Evolutionary conservation across 768 basidiomycete species (phyloP).

Genomic region (Tubosaeta sp.): DNA sequence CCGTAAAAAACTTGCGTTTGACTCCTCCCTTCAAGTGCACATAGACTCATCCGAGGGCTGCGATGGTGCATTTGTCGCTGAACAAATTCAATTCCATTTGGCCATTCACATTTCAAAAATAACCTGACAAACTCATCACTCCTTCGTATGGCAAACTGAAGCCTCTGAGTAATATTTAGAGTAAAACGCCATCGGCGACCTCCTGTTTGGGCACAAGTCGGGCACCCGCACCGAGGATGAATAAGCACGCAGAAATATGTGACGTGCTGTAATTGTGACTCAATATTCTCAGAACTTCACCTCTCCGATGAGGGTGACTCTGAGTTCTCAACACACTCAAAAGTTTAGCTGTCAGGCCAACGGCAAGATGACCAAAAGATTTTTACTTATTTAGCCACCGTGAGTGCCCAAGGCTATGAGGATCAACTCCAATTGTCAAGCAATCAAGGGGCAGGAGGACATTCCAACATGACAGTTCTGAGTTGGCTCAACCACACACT

Average conservation of each 20-base stretch:
- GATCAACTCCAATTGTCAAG: no score
- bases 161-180: slow-evolving; percentile 48
- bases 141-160: slow-evolving; percentile 25
- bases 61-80: slow-evolving; percentile 44
- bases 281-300: slow-evolving; percentile 51
- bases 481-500: no score
- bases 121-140: slow-evolving; percentile 16
- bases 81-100: slow-evolving; percentile 19
- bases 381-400: no score
- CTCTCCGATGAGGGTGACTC: slow-evolving; percentile 35
- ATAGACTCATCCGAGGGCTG: slow-evolving; percentile 56
- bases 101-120: no score
- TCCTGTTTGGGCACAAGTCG: slow-evolving; percentile 17
- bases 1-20: slow-evolving; percentile 32
- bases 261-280: slow-evolving; percentile 61
- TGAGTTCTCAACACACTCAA: slow-evolving; percentile 9
- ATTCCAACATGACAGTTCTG: no score
- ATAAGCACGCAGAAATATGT: slow-evolving; percentile 3
- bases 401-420: no score
- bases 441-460: no score
- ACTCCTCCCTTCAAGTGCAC: slow-evolving; percentile 17
- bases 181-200: slow-evolving; percentile 59
- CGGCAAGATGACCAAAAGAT: slow-evolving; percentile 45
- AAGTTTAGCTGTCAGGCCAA: slow-evolving; percentile 4
- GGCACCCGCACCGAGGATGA: not conserved